These are phyloP conservation scores for Candida xiaguanensis DNA, from an alignment of 805 yeast species.

Conservation along the genomic window DNA sequence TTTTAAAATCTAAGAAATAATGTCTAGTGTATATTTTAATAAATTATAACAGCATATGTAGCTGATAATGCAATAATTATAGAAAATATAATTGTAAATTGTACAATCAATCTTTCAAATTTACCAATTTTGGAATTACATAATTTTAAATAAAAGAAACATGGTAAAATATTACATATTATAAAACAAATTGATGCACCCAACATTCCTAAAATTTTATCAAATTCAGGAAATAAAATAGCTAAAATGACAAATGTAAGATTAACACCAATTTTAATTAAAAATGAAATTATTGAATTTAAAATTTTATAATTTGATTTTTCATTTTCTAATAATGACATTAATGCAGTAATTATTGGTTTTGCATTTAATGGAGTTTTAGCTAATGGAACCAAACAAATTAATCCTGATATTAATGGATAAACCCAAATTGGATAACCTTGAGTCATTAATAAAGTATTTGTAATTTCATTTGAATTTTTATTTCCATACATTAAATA, in stretches of 20 bases:
- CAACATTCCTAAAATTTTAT: constrained; percentile 71
- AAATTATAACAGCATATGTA: constrained; percentile 43
- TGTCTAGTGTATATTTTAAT: no score
- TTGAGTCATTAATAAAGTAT: constrained; percentile 40
- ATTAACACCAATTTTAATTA: constrained; percentile 45
- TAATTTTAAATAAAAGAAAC: constrained; percentile 62
- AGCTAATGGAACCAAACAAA: constrained; percentile 81
- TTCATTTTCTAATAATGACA: no score
- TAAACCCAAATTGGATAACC: constrained; percentile 49
- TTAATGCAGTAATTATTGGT: constrained; percentile 74
- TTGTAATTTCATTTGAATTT: constrained; percentile 51
- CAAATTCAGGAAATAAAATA: constrained; percentile 71
- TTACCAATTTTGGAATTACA: constrained; percentile 43
- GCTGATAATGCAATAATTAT: constrained; percentile 53
- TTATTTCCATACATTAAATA: constrained; percentile 54
- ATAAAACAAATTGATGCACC: constrained; percentile 80
- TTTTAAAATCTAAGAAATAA: constrained; percentile 28
- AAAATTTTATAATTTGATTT: no score
- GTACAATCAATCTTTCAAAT: constrained; percentile 37
- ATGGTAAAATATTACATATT: constrained; percentile 76
- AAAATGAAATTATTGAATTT: constrained; percentile 13
- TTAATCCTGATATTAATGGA: constrained; percentile 55
- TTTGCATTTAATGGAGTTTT: constrained; percentile 81
- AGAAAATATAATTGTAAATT: constrained; percentile 43
- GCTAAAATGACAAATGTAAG: constrained; percentile 55